phyloP scores from a whole-genome alignment of 495 filamentous ascomycete species.

The Neurospora sp. region DNA sequence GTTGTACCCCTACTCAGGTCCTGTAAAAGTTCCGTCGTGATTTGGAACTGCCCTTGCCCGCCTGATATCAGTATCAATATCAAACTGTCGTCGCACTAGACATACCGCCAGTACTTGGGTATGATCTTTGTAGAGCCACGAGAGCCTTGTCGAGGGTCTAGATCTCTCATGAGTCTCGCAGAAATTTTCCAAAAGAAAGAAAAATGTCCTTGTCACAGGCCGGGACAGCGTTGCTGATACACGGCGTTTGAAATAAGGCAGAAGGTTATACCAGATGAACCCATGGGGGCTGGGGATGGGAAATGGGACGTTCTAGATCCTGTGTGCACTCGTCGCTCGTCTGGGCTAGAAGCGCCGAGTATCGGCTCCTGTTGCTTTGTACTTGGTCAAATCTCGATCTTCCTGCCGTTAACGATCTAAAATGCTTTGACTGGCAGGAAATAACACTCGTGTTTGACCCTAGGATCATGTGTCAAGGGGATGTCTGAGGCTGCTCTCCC shows the following conservation, averaged over 20 bases:
- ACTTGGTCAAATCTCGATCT: background rate
- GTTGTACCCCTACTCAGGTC: background rate
- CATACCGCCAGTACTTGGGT: too few relatives aligned
- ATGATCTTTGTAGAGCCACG: too few relatives aligned
- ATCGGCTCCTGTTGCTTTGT: background rate
- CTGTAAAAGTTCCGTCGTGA: background rate
- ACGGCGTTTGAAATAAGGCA: background rate
- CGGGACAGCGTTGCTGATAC: background rate
- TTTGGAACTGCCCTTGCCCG: background rate
- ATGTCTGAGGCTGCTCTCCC: background rate
- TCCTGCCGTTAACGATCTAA: background rate
- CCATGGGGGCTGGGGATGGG: background rate
- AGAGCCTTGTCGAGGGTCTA: too few relatives aligned
- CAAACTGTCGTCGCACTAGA: too few relatives aligned
- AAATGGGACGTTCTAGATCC: background rate
- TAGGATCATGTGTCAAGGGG: background rate
- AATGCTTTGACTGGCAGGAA: background rate
- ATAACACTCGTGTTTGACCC: background rate
- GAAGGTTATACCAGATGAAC: background rate
- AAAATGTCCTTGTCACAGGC: background rate
- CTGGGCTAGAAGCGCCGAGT: background rate
- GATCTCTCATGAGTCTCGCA: background rate
- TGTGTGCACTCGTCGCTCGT: background rate
- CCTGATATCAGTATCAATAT: background rate
- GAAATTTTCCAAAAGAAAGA: too few relatives aligned